Base-by-base conservation (phyloP, 495 filamentous ascomycete species). In the Choiromyces venosus region DNA sequence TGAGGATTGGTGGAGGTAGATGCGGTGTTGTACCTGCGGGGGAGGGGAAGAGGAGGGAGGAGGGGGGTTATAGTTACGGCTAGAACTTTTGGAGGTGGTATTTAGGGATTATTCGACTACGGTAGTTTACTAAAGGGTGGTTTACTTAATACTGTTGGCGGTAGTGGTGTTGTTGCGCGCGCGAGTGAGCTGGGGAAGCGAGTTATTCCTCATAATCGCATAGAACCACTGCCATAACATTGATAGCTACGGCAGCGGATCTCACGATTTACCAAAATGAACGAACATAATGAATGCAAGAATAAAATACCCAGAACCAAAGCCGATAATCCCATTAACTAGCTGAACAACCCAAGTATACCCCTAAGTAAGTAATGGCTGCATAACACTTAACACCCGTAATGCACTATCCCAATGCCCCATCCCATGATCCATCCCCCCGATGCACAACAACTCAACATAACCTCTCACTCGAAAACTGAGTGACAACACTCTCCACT, bases 71-170 rank as follows among this genome's bases (percentile, higher is more conserved):
- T 4, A 33, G 52, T 61, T 61, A 61, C 52, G 14, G 12, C 25
- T 29, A n/a, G n/a, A n/a, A n/a, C n/a, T n/a, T n/a, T n/a, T 66
- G 71, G 71, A 12, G 81, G 37, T 0, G 81, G 82, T 82, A 82
- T 85, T 74, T 76, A 68, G 35, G 75, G 25, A n/a, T 87, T 82
- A 74, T 90, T 92, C 61, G 78, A 82, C 82, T n/a, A n/a, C 21
- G 33, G 37, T 37, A 5, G 42, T n/a, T 61, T 61, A 64, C 4
- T 9, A 68, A 70, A 38, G 33, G 39, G 19, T 16, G 9, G 16
- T 4, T 39, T 33, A 18, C 36, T 39, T 73, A 36, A n/a, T 69
- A 35, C 42, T 65, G 37, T 21, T 68, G 37, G 21, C 37, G 25
- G 25, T 33, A 29, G 36, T 25, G 35, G 67, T 16, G 39, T n/a